These are phyloP conservation scores for Lachnellula willkommii DNA, from an alignment of 2,329 filamentous ascomycete genomes.

Conservation along the genomic window DNA sequence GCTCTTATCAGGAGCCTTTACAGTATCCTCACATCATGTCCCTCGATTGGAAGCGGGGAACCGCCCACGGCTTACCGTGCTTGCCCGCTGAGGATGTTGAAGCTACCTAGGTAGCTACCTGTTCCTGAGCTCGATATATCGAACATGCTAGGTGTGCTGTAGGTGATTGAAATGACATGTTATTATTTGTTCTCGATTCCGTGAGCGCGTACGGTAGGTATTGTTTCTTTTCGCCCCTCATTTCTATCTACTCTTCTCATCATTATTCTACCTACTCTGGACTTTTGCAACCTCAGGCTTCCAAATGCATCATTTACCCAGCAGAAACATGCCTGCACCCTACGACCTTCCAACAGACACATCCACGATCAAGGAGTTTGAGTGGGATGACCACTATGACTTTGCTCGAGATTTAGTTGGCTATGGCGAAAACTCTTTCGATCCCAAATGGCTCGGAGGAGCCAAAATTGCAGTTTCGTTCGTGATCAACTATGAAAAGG, in stretches of 20 bases:
- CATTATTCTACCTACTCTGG: not conserved
- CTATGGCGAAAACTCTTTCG: conserved; percentile 27
- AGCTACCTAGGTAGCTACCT: conserved; percentile 2
- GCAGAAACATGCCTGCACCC: conserved; percentile 20
- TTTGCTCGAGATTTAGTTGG: conserved; percentile 26
- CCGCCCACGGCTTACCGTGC: conserved; percentile 11
- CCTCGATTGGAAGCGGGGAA: conserved; percentile 9
- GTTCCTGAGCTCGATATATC: conserved; percentile 3
- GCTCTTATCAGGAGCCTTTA: not conserved
- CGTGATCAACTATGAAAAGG: conserved; percentile 29
- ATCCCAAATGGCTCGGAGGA: conserved; percentile 31
- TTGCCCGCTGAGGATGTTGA: conserved; percentile 6
- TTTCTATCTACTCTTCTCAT: not conserved
- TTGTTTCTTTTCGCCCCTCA: not conserved
- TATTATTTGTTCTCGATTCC: not conserved
- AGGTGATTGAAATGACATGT: conserved; percentile 3
- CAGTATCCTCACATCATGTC: not conserved
- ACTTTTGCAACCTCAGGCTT: not conserved
- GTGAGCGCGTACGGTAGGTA: conserved; percentile 8
- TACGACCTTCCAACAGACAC: conserved; percentile 18
- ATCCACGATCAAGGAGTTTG: conserved; percentile 21
- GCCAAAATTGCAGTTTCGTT: conserved; percentile 32
- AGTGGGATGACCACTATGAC: conserved; percentile 27
- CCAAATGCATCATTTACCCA: not conserved
- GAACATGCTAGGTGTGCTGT: not conserved